Base-by-base conservation (phyloP, 108 stramenopile species). In the Phaeodactylum tricornutum region DNA sequence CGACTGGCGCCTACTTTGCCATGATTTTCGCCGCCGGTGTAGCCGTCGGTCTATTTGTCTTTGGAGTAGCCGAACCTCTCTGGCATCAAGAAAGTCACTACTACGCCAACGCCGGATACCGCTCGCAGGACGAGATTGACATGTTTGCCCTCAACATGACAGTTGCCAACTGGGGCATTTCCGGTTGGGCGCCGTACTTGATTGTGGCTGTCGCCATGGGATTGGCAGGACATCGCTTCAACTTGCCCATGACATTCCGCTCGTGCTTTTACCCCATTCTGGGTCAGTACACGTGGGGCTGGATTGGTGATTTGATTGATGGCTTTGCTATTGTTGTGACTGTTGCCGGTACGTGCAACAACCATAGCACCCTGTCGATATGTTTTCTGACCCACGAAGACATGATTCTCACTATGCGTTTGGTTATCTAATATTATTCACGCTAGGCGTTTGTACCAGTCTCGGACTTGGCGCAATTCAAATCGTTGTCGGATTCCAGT, bases 11-110 rank as follows among this genome's bases (percentile, higher is more conserved):
- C 20, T 81, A 74, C 43, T 81, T 81, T 43, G 55, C 69, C 30
- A 81, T 81, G 79, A 51, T 81, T 24, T 81, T 76, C 43, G 43
- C 55, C 30, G 67, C 72, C 30, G 79, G 79, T 30, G 65, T 81
- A 22, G 79, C 57, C 20, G 72, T 74, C 38, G 79, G 72, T 6
- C 50, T 76, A 28, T 76, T 76, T 53, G 68, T 71, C 37, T 76
- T 60, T 37, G 74, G 69, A 39, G 71, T 81, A 11, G 34, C 56
- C 12, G 79, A 81, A 43, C 79, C 79, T 16, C 44, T 81, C 0
- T 72, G 50, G 50, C 79, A 81, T 47, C 47, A 56, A 33, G 40
- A 6, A 11, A 39, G 37, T 14, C 49, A 62, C 43, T 62, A 61
- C 16, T 66, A 28, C 31, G 45, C 67, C 23, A 36, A 72, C 12